Percentiles rank a stretch among this genome's conserved stretches.
Evolutionary conservation across 257 asterid genomes (phyloP).

Genomic region (Nicotiana attenuata): DNA sequence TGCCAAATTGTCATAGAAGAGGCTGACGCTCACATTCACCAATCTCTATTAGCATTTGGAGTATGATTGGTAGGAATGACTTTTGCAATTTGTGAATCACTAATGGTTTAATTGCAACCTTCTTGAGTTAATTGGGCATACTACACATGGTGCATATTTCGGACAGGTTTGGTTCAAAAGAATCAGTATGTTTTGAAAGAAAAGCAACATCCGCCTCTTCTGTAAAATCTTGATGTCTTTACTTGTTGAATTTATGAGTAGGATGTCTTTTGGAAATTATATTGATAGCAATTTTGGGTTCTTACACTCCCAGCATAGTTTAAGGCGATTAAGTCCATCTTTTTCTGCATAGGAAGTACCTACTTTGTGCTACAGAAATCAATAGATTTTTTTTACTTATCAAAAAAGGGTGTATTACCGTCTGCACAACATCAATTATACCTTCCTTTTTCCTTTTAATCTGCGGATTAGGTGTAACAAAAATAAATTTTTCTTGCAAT

Average conservation of each 20-base stretch:
- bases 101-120: neutral
- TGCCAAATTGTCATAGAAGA: neutral
- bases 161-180: neutral
- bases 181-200: neutral
- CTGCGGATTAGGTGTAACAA: neutral
- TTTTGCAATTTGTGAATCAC: neutral
- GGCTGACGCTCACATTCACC: neutral
- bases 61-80: neutral
- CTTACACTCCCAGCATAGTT: neutral
- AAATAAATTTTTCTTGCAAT: slow-evolving; percentile 9
- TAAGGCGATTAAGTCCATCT: neutral
- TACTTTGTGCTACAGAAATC: neutral
- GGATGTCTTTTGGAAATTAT: neutral
- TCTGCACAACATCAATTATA: neutral
- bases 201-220: neutral
- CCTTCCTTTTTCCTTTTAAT: neutral
- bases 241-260: neutral
- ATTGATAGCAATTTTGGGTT: neutral
- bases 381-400: neutral
- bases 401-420: neutral
- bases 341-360: neutral
- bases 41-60: neutral
- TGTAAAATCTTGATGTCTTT: neutral
- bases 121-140: neutral
- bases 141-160: neutral